phyloP scores from a whole-genome alignment of 352 stramenopile genomes.

The Pythium aristosporum region DNA sequence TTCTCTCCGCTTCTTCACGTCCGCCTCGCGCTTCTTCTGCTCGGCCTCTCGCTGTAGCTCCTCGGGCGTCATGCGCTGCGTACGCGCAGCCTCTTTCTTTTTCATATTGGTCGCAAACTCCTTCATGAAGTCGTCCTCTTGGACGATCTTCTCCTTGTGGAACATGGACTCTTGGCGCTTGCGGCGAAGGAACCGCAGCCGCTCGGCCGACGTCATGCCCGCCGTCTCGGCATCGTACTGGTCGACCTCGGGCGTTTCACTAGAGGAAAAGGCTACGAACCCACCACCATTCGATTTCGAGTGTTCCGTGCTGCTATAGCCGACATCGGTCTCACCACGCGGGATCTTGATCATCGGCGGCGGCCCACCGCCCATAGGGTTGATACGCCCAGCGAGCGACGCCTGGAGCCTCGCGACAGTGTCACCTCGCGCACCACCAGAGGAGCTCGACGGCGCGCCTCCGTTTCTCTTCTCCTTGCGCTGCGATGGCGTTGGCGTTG shows the following conservation, averaged over 20 bases:
- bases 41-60: constrained; percentile 4
- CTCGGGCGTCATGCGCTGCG: constrained; percentile 19
- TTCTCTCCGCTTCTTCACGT: neutral
- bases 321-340: neutral
- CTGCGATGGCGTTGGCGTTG: neutral
- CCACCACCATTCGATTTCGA: neutral
- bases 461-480: neutral
- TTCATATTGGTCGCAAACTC: constrained; percentile 72
- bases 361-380: constrained; percentile 11
- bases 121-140: constrained; percentile 62
- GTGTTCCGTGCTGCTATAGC: constrained; percentile 1
- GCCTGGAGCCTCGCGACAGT: constrained; percentile 56
- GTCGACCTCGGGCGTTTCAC: constrained; percentile 25
- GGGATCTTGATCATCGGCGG: constrained; percentile 27
- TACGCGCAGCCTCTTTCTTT: constrained; percentile 46
- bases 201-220: constrained; percentile 58
- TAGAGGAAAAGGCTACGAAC: neutral
- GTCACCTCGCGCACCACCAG: constrained; percentile 17
- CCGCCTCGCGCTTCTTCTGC: neutral
- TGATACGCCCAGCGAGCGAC: constrained; percentile 42
- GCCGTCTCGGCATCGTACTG: constrained; percentile 60
- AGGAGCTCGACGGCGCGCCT: neutral
- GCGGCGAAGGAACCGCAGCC: constrained; percentile 58
- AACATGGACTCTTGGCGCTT: constrained; percentile 63
- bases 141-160: constrained; percentile 42